Evolutionary conservation across 2,329 filamentous ascomycete species (phyloP), one percentile per base, ranked within the genome.

Genomic region (Ceratocystis destructans): DNA sequence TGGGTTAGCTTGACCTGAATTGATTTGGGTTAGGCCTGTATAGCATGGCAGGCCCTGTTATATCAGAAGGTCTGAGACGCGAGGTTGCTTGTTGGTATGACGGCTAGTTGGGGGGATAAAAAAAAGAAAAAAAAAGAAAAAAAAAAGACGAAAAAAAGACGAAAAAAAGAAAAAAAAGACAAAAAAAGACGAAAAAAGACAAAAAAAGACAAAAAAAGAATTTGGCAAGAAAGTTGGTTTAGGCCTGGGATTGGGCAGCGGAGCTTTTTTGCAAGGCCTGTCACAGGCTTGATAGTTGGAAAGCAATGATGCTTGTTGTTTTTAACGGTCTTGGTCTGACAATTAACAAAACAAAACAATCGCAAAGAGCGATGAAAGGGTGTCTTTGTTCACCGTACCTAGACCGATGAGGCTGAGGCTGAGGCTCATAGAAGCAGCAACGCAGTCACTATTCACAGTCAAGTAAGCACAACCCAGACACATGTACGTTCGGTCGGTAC

Each of bases 21-120:
- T 41, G 37, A 41, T 41, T 15, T 41, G 12, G 37, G 4, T 4
- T 41, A 41, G 10, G 37, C 37, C 37, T 48, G 20, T 50, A 20
- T 7, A 48, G 46, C 17, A 12, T 25, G 8, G 48, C 53, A 57
- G 25, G 53, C 17, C 7, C 15, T 28, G 53, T 31, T 22, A 57
- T 57, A 57, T 17, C 50, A 55, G 50, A 31, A 45, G 22, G 22
- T n/a, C 20, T 25, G 10, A 63, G 41, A 63, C 61, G 61, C 61
- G 61, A 63, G 45, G 44, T 25, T 31, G 53, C 22, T 57, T 12
- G 37, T 15, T 41, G 12, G 37, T 15, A 57, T 57, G 53, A 57
- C 61, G 37, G 20, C 46, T 50, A 20, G 8, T 37, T 12, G 22
- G 22, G 22, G 22, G 22, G 22, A 22, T 1, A 22, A 22, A 22